phyloP scores from a whole-genome alignment of 345 rosid species.

The Pelargonium nanum region DNA sequence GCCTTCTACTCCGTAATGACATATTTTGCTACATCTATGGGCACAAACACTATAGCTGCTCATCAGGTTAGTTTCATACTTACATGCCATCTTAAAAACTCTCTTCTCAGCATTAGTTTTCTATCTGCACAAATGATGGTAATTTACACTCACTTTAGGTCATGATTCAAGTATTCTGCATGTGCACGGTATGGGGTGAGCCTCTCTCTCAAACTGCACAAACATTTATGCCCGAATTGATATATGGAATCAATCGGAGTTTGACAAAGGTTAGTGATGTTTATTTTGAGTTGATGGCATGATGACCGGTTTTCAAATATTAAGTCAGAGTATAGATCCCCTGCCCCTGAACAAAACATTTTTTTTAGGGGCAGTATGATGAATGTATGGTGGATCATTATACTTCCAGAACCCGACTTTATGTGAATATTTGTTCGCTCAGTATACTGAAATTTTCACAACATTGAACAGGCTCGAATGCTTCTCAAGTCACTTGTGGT shows the following conservation, averaged over 20 bases:
- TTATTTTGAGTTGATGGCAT: not conserved
- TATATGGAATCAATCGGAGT: conserved; percentile 30
- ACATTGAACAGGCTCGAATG: conserved; percentile 33
- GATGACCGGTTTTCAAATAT: too few species aligned
- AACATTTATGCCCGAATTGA: conserved; percentile 47
- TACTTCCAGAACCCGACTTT: too few species aligned
- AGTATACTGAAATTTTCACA: not conserved
- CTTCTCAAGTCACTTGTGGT: conserved; percentile 38
- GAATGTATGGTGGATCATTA: too few species aligned
- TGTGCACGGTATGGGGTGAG: conserved; percentile 40
- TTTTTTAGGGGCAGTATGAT: too few species aligned
- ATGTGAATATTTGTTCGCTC: not conserved
- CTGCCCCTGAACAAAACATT: too few species aligned
- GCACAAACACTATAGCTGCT: conserved; percentile 32
- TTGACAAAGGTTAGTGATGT: conserved; percentile 27
- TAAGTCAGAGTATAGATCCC: too few species aligned
- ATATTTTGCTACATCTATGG: conserved; percentile 37
- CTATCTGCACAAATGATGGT: not conserved
- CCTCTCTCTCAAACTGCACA: conserved; percentile 56
- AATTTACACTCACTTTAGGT: conserved; percentile 9
- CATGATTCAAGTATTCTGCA: conserved; percentile 26
- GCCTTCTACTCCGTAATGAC: conserved; percentile 30
- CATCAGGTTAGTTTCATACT: conserved; percentile 30
- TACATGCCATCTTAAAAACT: not conserved
- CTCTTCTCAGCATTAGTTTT: not conserved